Evolutionary conservation across 768 basidiomycete genomes (phyloP), one percentile per base, ranked within the genome.

Genomic region (Tulasnella sp.): DNA sequence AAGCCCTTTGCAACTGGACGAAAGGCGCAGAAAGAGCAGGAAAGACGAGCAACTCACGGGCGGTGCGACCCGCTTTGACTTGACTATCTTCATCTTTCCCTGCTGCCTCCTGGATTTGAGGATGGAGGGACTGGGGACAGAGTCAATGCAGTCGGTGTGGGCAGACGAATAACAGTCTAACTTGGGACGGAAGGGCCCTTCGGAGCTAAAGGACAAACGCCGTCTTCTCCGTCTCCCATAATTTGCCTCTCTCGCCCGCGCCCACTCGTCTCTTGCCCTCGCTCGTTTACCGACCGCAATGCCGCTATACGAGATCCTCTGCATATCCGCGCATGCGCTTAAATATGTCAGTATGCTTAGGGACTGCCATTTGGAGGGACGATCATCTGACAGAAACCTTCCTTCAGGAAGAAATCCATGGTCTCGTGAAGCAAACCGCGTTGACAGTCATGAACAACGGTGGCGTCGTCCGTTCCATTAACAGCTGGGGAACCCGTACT

Each of bases 241-340:
- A 52, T 52, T 52, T 52, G 47, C 47, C 47, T 52, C 47, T 52
- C 47, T 26, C 47, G 47, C 26, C n/a, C 47, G 47, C 47, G 47
- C 26, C 26, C 47, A n/a, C n/a, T n/a, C n/a, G 12, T 52, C 37
- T 14, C 32, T 32, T 14, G 26, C 4, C 5, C 16, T 29, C n/a
- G n/a, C 12, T 36, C n/a, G 14, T 64, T 32, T 6, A 17, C 32
- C 63, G 16, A 5, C 63, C 34, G 34, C 32, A 22, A 95, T 95
- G 93, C 92, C 92, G 5, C 85, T 94, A 78, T 95, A 95, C 81
- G 88, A 93, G 77, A 87, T 95, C 84, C 77, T 94, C 66, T 94
- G 92, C 78, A 91, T 95, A 73, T 84, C 92, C 0, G 85, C 86
- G 4, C 92, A 94, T 78, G 88, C 88, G 75, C 80, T 81, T 17